Evolutionary conservation across 805 yeast genomes (phyloP).

Genomic region (Kurtzmaniella fragi): DNA sequence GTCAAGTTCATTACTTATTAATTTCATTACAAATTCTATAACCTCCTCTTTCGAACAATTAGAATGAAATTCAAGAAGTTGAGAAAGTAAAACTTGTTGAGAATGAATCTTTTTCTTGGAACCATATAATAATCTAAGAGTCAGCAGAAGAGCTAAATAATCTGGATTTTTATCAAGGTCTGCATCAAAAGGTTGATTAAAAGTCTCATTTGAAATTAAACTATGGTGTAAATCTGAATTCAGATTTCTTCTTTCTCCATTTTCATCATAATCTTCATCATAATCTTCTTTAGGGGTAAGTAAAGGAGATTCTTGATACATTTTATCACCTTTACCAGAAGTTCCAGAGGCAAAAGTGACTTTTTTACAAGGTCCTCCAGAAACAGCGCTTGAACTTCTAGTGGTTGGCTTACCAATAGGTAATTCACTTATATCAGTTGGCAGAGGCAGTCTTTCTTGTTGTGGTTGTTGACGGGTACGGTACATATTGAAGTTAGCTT

Average conservation of each 20-base stretch:
- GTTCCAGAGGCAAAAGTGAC: constrained; percentile 17
- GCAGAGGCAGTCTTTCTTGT: constrained; percentile 8
- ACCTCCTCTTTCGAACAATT: constrained; percentile 17
- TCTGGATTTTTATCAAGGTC: constrained; percentile 27
- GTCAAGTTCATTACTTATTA: constrained; percentile 25
- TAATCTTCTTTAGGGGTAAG: constrained; percentile 41
- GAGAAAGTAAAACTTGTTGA: constrained; percentile 27
- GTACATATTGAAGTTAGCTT: constrained; percentile 7
- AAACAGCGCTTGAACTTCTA: constrained; percentile 6
- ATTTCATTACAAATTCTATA: constrained; percentile 27
- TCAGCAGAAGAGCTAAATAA: constrained; percentile 29
- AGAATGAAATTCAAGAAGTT: constrained; percentile 16
- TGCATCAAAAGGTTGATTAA: not conserved
- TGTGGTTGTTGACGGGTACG: constrained; percentile 3
- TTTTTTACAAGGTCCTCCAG: constrained; percentile 16
- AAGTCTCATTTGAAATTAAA: not conserved
- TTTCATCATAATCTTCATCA: constrained; percentile 22
- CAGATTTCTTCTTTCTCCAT: not conserved
- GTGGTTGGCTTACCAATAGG: too few species aligned
- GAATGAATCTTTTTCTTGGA: constrained; percentile 18
- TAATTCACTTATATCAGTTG: constrained; percentile 10
- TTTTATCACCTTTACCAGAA: constrained; percentile 13
- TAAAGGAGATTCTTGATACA: constrained; percentile 29
- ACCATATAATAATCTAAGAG: constrained; percentile 23
- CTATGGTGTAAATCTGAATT: not conserved